Conservation (phyloP, 2,329 filamentous ascomycete species). For the Stagonosporopsis tanaceti region DNA sequence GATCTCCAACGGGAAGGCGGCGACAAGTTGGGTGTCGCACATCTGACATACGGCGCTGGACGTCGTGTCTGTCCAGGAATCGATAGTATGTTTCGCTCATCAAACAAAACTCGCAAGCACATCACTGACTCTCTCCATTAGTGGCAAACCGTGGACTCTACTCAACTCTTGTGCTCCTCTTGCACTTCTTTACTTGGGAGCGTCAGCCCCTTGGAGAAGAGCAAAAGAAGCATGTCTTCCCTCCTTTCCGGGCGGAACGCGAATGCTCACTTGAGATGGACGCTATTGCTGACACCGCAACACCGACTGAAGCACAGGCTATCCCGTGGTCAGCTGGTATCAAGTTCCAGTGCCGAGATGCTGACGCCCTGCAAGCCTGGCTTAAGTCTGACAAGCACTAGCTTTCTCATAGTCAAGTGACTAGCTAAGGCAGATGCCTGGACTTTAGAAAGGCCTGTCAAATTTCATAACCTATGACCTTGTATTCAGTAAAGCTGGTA, state of each 20-base stretch:
- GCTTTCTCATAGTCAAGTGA: no score
- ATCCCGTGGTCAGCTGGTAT: conserved; percentile 29
- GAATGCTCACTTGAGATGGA: conserved; percentile 29
- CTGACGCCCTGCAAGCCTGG: conserved; percentile 6
- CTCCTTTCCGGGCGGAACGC: conserved; percentile 36
- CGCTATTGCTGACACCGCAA: conserved; percentile 23
- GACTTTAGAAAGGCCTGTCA: no score
- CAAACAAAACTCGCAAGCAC: not conserved
- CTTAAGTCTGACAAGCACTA: not conserved
- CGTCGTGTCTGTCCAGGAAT: conserved; percentile 4
- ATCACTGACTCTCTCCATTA: not conserved
- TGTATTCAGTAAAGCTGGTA: no score
- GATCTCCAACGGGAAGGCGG: not conserved
- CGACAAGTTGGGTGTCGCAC: conserved; percentile 9
- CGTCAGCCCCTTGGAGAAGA: conserved; percentile 23
- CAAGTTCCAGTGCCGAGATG: conserved; percentile 27
- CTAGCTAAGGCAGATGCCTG: no score
- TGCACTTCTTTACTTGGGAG: conserved; percentile 29
- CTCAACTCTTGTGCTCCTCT: conserved; percentile 25
- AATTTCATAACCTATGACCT: no score
- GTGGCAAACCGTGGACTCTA: conserved; percentile 27
- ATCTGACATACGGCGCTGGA: conserved; percentile 3
- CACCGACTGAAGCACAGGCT: conserved; percentile 25
- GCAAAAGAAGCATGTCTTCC: conserved; percentile 26
- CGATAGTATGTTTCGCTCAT: not conserved